Conservation (phyloP, 2,329 filamentous ascomycete species). For the Colletotrichum camelliae region DNA sequence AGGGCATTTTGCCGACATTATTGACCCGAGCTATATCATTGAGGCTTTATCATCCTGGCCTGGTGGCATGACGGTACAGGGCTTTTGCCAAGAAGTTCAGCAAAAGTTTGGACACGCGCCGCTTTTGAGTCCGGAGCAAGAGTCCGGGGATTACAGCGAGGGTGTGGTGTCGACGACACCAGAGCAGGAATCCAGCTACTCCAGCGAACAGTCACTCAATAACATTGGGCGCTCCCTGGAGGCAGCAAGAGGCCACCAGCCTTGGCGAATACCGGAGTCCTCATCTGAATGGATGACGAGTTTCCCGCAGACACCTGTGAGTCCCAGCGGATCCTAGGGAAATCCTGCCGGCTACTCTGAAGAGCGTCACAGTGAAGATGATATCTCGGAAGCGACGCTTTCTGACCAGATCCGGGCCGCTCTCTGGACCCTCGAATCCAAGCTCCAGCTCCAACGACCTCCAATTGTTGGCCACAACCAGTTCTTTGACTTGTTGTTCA, state of each 20-base stretch:
- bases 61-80: background rate
- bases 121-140: background rate
- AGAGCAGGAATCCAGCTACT: background rate
- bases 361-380: background rate
- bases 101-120: background rate
- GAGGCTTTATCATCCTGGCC: background rate
- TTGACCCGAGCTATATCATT: background rate
- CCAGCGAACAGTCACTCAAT: background rate
- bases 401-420: background rate
- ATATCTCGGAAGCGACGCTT: background rate
- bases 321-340: background rate
- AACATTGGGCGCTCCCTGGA: background rate
- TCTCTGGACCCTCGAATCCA: slow-evolving; percentile 22
- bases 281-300: background rate
- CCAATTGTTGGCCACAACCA: slow-evolving; percentile 69
- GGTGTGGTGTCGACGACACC: background rate
- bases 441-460: slow-evolving; percentile 32
- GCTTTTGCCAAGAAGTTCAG: background rate
- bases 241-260: background rate
- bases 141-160: background rate
- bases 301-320: background rate
- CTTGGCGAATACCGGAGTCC: background rate
- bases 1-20: background rate
- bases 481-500: slow-evolving; percentile 67
- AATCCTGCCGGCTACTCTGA: background rate